Conservation (phyloP, 306 rosid species). For the Datisca glomerata region DNA sequence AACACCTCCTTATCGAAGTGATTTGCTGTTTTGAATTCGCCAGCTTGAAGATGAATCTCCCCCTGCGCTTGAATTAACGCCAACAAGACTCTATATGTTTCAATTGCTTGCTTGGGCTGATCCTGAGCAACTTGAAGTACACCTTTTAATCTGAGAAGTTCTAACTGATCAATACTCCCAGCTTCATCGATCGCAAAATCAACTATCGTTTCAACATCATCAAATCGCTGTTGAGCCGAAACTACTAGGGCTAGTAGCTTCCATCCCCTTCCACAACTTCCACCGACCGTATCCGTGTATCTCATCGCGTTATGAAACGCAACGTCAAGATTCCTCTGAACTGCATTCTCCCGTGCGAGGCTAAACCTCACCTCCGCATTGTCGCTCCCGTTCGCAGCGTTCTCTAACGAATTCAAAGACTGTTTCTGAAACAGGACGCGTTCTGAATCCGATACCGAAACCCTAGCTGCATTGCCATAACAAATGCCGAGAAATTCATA, state of each 20-base stretch:
- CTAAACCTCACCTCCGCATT: conserved; percentile 48
- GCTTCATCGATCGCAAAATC: conserved; percentile 80
- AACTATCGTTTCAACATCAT: conserved; percentile 65
- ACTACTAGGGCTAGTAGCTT: conserved; percentile 55
- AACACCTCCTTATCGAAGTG: conserved; percentile 39
- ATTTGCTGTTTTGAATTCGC: conserved; percentile 22
- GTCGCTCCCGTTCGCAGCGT: conserved; percentile 29
- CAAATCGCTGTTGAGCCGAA: conserved; percentile 69
- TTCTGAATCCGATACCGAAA: conserved; percentile 65
- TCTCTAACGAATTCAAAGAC: conserved; percentile 44
- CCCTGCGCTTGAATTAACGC: conserved; percentile 56
- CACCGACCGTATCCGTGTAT: conserved; percentile 50
- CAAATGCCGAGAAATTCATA: conserved; percentile 64
- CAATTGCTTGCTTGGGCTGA: conserved; percentile 86
- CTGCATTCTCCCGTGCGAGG: conserved; percentile 68
- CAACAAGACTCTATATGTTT: conserved; percentile 75
- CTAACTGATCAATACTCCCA: conserved; percentile 53
- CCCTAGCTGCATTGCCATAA: conserved; percentile 62
- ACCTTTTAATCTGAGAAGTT: conserved; percentile 73
- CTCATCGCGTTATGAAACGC: conserved; percentile 50
- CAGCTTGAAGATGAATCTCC: conserved; percentile 33
- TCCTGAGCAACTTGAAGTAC: conserved; percentile 66
- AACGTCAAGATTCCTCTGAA: conserved; percentile 61
- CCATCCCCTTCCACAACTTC: conserved; percentile 62
- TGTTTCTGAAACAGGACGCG: conserved; percentile 46